Evolutionary conservation across 257 asterid species (phyloP), one percentile per base, ranked within the genome.

Genomic region (Ligustrum vulgare): DNA sequence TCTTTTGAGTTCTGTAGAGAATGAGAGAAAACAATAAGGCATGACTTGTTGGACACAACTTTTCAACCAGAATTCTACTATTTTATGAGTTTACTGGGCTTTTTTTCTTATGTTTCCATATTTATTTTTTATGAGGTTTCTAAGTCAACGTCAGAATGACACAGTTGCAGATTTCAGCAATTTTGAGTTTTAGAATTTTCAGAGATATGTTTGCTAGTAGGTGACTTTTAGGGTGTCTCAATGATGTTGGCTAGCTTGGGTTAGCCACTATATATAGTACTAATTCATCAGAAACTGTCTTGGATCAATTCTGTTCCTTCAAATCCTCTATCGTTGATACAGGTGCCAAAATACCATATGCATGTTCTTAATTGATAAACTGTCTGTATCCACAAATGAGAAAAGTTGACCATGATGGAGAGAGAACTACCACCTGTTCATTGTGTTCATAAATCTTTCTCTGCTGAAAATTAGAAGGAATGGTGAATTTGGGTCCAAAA

Each of bases 371-470:
- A 25, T 34, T 43, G 25, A 45, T 41, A 60, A 23, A 22, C 18
- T 13, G 8, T 10, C 16, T 23, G n/a, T 23, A 56, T 56, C 67
- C 67, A 25, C 25, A 60, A 8, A 22, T 60, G 72, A 60, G 49
- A 68, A 23, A 75, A 75, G 28, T 65, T 73, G 56, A 66, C 65
- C 31, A 76, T 16, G 39, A 75, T 63, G 62, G 51, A 35, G 47
- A 41, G 25, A 1, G 77, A 73, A 43, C 58, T 66, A 81, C 81
- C 79, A 94, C 96, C 98, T 94, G 98, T 22, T 84, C 87, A 85
- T 83, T 94, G 86, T 94, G 99, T 80, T 79, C 96, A 73, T 92
- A 83, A 54, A 91, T 72, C 72, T 80, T 88, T 75, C 99, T 88
- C 65, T 85, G 86, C 78, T 84, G 90, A 86, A 91, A 91, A 18